Evolutionary conservation across 495 filamentous ascomycete species (phyloP).

Genomic region (Penicillium goetzii): DNA sequence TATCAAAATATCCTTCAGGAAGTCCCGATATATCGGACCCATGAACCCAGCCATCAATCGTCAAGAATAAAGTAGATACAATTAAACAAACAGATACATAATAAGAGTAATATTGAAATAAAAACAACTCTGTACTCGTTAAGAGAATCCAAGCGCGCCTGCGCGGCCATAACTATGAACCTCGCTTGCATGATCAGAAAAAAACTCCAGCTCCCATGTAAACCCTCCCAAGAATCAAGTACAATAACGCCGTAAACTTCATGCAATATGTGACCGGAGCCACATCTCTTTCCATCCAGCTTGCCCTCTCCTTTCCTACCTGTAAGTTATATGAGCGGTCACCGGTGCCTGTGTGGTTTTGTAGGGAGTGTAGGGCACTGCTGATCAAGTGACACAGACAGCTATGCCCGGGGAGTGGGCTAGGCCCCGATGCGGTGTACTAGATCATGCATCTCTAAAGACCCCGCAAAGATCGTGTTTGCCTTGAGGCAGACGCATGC

Average conservation of each 20-base stretch:
- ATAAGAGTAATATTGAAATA: slow-evolving; percentile 2
- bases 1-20: slow-evolving; percentile 9
- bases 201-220: slow-evolving; percentile 14
- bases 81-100: slow-evolving; percentile 5
- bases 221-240: slow-evolving; percentile 7
- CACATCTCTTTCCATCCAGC: slow-evolving; percentile 5
- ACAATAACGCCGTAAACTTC: slow-evolving; percentile 16
- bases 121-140: slow-evolving; percentile 2
- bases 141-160: slow-evolving; percentile 4
- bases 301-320: background rate
- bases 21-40: background rate
- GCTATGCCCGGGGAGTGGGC: background rate
- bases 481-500: background rate
- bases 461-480: background rate
- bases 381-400: background rate
- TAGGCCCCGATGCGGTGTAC: background rate
- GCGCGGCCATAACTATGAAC: slow-evolving; percentile 13
- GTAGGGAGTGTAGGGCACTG: background rate
- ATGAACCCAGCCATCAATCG: background rate
- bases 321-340: background rate
- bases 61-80: background rate
- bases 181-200: slow-evolving; percentile 12
- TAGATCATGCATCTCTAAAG: background rate
- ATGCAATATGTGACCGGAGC: slow-evolving; percentile 17
- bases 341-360: background rate